A percentile compares a stretch with the other conserved stretches of the same genome.
phyloP scores from a whole-genome alignment of 2,329 filamentous ascomycete genomes.

The Mariannaea elegans region DNA sequence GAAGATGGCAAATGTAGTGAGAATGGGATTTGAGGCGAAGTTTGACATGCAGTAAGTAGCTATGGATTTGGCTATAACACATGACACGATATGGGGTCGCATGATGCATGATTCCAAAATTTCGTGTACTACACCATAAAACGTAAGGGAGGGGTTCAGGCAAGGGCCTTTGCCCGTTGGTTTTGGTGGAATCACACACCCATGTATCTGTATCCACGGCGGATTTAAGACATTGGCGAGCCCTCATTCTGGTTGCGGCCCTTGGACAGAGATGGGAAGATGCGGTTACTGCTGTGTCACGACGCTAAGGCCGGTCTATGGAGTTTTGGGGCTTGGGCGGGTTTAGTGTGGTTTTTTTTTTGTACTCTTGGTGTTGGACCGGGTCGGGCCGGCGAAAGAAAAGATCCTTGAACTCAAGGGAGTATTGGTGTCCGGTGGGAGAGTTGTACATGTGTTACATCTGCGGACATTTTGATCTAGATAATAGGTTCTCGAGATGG shows the following conservation, averaged over 20 bases:
- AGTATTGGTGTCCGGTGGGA: no score
- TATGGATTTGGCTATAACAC: background rate
- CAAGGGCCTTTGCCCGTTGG: no score
- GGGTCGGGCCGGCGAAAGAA: no score
- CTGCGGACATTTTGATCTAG: no score
- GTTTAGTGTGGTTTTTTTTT: no score
- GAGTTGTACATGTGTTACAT: no score
- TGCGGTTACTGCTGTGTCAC: conserved; percentile 35
- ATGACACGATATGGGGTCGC: background rate
- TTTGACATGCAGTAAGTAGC: background rate
- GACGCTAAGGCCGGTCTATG: conserved; percentile 32
- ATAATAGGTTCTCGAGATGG: no score
- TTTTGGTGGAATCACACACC: background rate
- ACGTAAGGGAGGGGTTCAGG: background rate
- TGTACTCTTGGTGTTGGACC: no score
- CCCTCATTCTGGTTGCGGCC: conserved; percentile 23
- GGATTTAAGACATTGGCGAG: conserved; percentile 34
- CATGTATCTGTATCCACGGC: conserved; percentile 17
- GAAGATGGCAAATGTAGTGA: no score
- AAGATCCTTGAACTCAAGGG: no score
- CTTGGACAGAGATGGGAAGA: conserved; percentile 28
- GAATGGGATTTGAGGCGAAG: background rate
- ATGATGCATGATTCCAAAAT: conserved; percentile 7
- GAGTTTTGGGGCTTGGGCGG: conserved; percentile 19
- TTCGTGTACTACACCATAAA: conserved; percentile 6